Percentiles rank a stretch among this genome's conserved stretches.
These are phyloP conservation scores for Calonectria naviculata DNA, from an alignment of 2,329 filamentous ascomycete species.

Conservation along the genomic window DNA sequence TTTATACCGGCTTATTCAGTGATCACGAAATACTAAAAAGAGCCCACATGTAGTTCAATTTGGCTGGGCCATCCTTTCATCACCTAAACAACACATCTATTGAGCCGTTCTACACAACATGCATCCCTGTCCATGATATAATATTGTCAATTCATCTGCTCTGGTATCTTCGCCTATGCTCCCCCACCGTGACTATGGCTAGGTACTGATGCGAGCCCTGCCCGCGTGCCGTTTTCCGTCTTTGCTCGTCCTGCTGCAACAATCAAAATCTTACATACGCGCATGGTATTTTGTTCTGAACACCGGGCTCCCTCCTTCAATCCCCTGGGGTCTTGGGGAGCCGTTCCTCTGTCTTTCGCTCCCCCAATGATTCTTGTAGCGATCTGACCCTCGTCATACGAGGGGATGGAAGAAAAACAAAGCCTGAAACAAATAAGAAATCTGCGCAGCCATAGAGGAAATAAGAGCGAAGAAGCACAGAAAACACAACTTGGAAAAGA, in stretches of 20 bases:
- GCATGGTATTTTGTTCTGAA: slow-evolving; percentile 43
- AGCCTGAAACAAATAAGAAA: slow-evolving; percentile 34
- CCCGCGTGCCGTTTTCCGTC: slow-evolving; percentile 21
- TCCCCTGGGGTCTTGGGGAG: slow-evolving; percentile 20
- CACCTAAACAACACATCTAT: no score
- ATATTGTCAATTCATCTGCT: slow-evolving; percentile 18
- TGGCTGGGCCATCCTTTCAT: no score
- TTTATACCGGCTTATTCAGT: no score
- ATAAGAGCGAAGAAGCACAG: slow-evolving; percentile 27
- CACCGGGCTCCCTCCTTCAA: slow-evolving; percentile 37
- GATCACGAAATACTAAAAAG: no score
- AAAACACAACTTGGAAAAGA: slow-evolving; percentile 27
- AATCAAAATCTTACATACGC: slow-evolving; percentile 42
- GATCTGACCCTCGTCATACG: slow-evolving; percentile 6
- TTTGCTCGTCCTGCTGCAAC: slow-evolving; percentile 22
- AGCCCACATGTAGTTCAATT: no score
- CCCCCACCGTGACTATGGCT: slow-evolving; percentile 24
- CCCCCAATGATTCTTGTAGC: slow-evolving; percentile 13
- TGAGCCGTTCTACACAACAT: not conserved
- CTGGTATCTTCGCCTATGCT: slow-evolving; percentile 23
- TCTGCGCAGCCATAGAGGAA: slow-evolving; percentile 20
- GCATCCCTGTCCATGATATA: not conserved
- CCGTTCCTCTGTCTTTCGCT: slow-evolving; percentile 14
- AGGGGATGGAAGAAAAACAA: slow-evolving; percentile 21
- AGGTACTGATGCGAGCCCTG: slow-evolving; percentile 24